A percentile compares a stretch with the other conserved stretches of the same genome.
Conservation (phyloP, 352 stramenopile species). For the Pilasporangium apinafurcum region DNA sequence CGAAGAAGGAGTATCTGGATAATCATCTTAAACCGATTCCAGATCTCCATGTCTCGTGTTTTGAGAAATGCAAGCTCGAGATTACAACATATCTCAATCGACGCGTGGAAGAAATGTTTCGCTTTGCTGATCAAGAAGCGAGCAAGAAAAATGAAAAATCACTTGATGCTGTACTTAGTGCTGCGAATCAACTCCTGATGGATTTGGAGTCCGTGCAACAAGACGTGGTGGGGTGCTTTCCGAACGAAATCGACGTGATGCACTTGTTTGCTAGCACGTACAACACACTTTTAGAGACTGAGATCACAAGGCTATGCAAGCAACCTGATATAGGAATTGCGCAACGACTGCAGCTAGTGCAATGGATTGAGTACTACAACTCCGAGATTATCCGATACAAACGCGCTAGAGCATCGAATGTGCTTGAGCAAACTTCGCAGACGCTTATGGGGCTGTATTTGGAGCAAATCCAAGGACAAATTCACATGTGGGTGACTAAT, state of each 20-base stretch:
- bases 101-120: constrained; percentile 62
- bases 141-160: constrained; percentile 42
- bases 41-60: constrained; percentile 37
- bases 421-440: constrained; percentile 61
- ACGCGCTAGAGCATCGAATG: constrained; percentile 50
- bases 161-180: constrained; percentile 53
- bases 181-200: constrained; percentile 70
- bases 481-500: constrained; percentile 81
- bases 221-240: constrained; percentile 69
- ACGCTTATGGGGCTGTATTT: constrained; percentile 73
- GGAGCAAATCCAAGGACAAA: constrained; percentile 70
- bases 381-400: constrained; percentile 83
- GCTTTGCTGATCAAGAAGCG: constrained; percentile 39
- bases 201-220: constrained; percentile 73
- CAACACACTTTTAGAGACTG: constrained; percentile 58
- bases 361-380: constrained; percentile 89
- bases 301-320: constrained; percentile 56
- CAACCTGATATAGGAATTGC: constrained; percentile 61
- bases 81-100: constrained; percentile 44
- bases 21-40: constrained; percentile 42
- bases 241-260: constrained; percentile 69
- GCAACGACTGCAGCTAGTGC: constrained; percentile 71
- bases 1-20: constrained; percentile 65
- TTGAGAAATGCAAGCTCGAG: constrained; percentile 57
- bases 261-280: constrained; percentile 78